Percentiles rank a stretch among this genome's conserved stretches.
phyloP scores from a whole-genome alignment of 2,329 filamentous ascomycete species.

The Colletotrichum liaoningense region DNA sequence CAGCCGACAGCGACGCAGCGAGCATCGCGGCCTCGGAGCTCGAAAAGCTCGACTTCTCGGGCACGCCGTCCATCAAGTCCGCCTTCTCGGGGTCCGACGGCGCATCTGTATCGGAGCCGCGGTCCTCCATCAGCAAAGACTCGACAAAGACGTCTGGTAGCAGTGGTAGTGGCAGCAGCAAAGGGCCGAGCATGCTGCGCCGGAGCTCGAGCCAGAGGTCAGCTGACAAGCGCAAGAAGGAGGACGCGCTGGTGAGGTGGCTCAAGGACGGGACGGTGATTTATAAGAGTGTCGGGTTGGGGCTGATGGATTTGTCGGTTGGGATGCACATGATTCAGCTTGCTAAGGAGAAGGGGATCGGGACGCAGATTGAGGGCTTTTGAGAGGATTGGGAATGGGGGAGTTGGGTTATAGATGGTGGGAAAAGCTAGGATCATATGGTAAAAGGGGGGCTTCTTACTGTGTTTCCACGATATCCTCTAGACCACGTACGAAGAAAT shows the following conservation, averaged over 20 bases:
- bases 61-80: conserved; percentile 31
- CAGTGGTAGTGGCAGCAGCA: conserved; percentile 25
- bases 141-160: conserved; percentile 6
- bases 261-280: conserved; percentile 72
- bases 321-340: conserved; percentile 68
- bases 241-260: conserved; percentile 66
- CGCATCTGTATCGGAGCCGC: conserved; percentile 6
- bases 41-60: conserved; percentile 47
- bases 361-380: conserved; percentile 65
- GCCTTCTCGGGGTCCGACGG: conserved; percentile 21
- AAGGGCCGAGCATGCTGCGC: neutral
- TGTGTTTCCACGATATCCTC: neutral
- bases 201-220: conserved; percentile 35
- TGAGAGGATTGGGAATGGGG: conserved; percentile 41
- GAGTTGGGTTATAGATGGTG: neutral
- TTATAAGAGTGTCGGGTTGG: conserved; percentile 76
- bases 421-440: neutral
- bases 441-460: no score
- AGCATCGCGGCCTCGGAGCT: conserved; percentile 48
- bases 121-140: conserved; percentile 38
- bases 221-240: conserved; percentile 53
- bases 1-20: conserved; percentile 42
- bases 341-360: conserved; percentile 66
- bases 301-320: conserved; percentile 74
- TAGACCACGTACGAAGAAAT: neutral